Base-by-base conservation (phyloP, 192 early-diverging fungal genomes). In the Mortierella hygrophila region DNA sequence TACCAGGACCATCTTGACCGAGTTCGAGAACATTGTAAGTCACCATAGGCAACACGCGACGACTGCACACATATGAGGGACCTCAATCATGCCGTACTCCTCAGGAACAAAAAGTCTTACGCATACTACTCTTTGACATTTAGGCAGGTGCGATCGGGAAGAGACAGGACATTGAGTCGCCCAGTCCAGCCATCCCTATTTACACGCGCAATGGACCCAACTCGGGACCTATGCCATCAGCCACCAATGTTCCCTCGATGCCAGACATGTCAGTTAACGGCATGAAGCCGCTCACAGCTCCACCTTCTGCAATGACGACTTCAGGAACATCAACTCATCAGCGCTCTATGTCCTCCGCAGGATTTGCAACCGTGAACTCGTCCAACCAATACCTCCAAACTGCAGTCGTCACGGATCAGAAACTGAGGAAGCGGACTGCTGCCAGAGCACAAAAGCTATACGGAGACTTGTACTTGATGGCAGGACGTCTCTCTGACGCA, bases 381-480 rank as follows among this genome's bases (percentile, higher is more conserved):
- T 18, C 46, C 41, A 81, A 68, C 32, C 74, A 80, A 21, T 86
- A 86, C 26, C 83, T 81, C 4, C 78, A 85, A 52, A 65, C 89
- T 49, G 77, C 70, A 38, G 82, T 81, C 23, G 77, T 89, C 10
- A 78, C 86, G 23, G 89, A 90, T 23, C 82, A 81, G 69, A 90
- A 87, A 72, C 74, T 88, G 35, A 90, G 92, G 69, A 93, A 92
- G 79, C 82, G 95, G 26, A 93, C 96, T 6, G 94, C 93, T 29
- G 93, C 92, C 0, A 76, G 96, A 76, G 91, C 91, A n/a, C 90
- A 95, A 65, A 97, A 97, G 74, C 78, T 97, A 23, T 83, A 95
- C 13, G 94, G 90, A 9, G 96, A 97, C 86, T 78, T 96, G 70
- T 96, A 93, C 88, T 75, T 97, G 69, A 80, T 97, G 86, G 91